These are phyloP conservation scores for Raphanus sativus DNA, from an alignment of 345 rosid genomes.

Conservation along the genomic window DNA sequence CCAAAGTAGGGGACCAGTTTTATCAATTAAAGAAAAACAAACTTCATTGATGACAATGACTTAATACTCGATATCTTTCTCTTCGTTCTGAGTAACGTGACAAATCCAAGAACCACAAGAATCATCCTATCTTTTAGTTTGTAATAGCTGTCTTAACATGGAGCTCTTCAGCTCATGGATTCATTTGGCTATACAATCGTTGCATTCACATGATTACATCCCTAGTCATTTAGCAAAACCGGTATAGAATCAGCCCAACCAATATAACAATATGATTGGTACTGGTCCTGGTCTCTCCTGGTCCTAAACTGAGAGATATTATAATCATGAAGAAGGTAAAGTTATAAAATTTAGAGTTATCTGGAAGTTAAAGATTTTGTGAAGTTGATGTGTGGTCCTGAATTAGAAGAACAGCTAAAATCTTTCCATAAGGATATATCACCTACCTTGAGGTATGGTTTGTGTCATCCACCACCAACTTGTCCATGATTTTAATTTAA, in stretches of 20 bases:
- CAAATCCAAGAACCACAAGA: slow-evolving; percentile 39
- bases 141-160: slow-evolving; percentile 29
- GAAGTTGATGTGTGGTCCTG: slow-evolving; percentile 36
- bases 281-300: slow-evolving; percentile 15
- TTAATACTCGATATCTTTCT: background rate
- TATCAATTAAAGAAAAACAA: slow-evolving; percentile 33
- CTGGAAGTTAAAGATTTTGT: slow-evolving; percentile 28
- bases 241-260: background rate
- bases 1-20: slow-evolving; percentile 37
- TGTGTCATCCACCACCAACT: slow-evolving; percentile 41
- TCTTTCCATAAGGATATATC: slow-evolving; percentile 37
- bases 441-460: slow-evolving; percentile 46
- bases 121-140: slow-evolving; percentile 30
- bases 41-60: slow-evolving; percentile 39
- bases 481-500: slow-evolving; percentile 14
- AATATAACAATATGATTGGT: slow-evolving; percentile 22
- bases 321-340: background rate
- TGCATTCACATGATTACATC: slow-evolving; percentile 15
- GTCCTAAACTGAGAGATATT: slow-evolving; percentile 19
- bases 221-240: slow-evolving; percentile 5
- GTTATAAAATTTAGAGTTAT: background rate
- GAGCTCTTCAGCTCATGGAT: slow-evolving; percentile 15
- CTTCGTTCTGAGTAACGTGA: slow-evolving; percentile 32
- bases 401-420: slow-evolving; percentile 32
- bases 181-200: slow-evolving; percentile 19